Conservation (phyloP, 306 rosid species). For the Cucurbita moschata region DNA sequence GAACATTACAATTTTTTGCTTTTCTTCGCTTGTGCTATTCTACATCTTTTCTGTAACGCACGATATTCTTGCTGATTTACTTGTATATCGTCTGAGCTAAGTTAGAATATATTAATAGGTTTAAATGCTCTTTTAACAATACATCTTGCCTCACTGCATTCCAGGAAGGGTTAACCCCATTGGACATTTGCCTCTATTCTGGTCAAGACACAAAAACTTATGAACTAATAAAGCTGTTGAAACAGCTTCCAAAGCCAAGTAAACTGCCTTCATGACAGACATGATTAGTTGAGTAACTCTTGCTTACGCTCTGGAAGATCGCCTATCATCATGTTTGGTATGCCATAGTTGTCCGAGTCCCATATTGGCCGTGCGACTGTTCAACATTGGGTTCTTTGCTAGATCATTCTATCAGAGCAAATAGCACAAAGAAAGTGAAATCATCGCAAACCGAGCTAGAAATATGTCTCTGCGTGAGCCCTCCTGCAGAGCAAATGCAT, state of each 20-base stretch:
- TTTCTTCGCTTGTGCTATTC: not conserved
- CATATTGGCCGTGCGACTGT: not conserved
- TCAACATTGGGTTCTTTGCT: not conserved
- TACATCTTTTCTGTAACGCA: not conserved
- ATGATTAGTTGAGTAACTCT: not conserved
- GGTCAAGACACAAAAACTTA: slow-evolving; percentile 54
- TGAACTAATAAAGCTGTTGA: slow-evolving; percentile 70
- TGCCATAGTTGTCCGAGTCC: not conserved
- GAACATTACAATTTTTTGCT: too few relatives aligned
- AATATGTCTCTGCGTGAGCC: not conserved
- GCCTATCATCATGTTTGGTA: not conserved
- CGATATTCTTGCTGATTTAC: not conserved
- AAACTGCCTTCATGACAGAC: not conserved
- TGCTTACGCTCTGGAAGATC: not conserved
- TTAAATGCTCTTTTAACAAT: not conserved
- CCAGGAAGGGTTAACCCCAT: slow-evolving; percentile 80
- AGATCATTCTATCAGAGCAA: not conserved
- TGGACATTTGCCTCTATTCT: slow-evolving; percentile 65
- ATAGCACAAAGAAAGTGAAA: not conserved
- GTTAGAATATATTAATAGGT: not conserved
- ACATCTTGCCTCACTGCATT: not conserved
- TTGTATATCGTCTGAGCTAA: not conserved
- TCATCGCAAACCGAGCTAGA: not conserved
- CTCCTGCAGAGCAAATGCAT: not conserved
- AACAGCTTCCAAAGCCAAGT: slow-evolving; percentile 33